Base-by-base conservation (phyloP, 441 rosid species). In the Gossypium davidsonii region DNA sequence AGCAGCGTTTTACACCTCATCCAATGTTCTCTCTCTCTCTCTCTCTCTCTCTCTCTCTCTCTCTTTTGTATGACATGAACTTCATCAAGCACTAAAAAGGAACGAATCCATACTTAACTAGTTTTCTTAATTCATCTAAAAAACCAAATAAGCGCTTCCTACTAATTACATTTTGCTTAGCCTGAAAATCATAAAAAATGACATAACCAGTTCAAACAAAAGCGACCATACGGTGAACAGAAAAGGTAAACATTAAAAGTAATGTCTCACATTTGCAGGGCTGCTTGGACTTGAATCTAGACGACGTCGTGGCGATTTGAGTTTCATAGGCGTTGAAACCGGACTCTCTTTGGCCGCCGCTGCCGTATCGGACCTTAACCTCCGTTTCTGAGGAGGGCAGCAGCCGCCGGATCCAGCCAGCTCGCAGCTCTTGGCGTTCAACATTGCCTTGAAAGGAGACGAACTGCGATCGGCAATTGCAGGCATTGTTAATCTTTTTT, bases 271-370 rank as follows among this genome's bases (percentile, higher is more conserved):
- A 62, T 62, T 66, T 3, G 63, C 55, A 62, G 75, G 70, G 31
- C 72, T 37, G 53, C 53, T 75, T 2, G 88, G 88, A 62, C 73
- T 79, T 23, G 88, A 86, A 74, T 69, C 69, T 31, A 74, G 14
- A 72, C 82, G 83, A 49, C 80, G 86, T 17, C 93, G 88, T 55
- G 92, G 87, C 0, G 88, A 87, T 80, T 85, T 88, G 81, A 81
- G 61, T 73, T 81, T 88, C 77, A 74, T 65, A 28, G 87, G 90
- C 48, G 85, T 68, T 52, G 83, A 65, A 0, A 44, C 37, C 2
- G 70, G 76, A 48, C 75, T 73, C 18, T 67, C 80, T 37, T 39
- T 39, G 25, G 52, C 28, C 48, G 52, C 37, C 14, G 31, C 70
- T 3, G 60, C 67, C 23, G 81, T 39, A 52, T 83, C 80, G 20